phyloP scores from a whole-genome alignment of 352 stramenopile genomes.

The Globisporangium megalacanthum region DNA sequence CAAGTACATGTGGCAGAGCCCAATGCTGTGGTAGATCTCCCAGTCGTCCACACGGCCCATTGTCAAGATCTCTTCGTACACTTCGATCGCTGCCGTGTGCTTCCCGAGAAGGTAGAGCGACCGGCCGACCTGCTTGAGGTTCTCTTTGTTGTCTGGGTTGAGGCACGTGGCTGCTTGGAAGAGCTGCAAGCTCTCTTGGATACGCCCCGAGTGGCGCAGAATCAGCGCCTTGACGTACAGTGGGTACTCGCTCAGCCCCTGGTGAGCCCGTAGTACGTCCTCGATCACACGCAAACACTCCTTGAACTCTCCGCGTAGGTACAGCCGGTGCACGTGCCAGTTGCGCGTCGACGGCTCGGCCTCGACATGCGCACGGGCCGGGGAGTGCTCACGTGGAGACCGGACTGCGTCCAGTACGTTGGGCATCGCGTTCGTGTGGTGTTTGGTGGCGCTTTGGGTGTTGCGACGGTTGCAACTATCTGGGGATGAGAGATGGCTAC shows the following conservation, averaged over 20 bases:
- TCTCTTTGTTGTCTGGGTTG: constrained; percentile 89
- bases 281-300: constrained; percentile 90
- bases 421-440: constrained; percentile 1
- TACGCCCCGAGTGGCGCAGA: constrained; percentile 78
- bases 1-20: constrained; percentile 89
- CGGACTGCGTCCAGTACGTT: constrained; percentile 43
- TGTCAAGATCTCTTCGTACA: constrained; percentile 88
- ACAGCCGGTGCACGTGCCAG: constrained; percentile 83
- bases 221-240: constrained; percentile 92
- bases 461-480: not conserved
- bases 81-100: constrained; percentile 84
- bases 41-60: constrained; percentile 84
- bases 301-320: constrained; percentile 81
- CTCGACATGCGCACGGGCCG: constrained; percentile 17
- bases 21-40: constrained; percentile 92
- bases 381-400: constrained; percentile 45
- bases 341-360: constrained; percentile 56
- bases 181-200: constrained; percentile 88
- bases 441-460: not conserved
- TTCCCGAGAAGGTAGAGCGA: constrained; percentile 85
- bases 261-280: constrained; percentile 72
- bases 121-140: constrained; percentile 87
- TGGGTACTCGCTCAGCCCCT: constrained; percentile 89
- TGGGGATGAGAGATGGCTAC: not conserved
- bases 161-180: constrained; percentile 91